phyloP scores from a whole-genome alignment of 257 asterid species.

The Mentha longifolia region DNA sequence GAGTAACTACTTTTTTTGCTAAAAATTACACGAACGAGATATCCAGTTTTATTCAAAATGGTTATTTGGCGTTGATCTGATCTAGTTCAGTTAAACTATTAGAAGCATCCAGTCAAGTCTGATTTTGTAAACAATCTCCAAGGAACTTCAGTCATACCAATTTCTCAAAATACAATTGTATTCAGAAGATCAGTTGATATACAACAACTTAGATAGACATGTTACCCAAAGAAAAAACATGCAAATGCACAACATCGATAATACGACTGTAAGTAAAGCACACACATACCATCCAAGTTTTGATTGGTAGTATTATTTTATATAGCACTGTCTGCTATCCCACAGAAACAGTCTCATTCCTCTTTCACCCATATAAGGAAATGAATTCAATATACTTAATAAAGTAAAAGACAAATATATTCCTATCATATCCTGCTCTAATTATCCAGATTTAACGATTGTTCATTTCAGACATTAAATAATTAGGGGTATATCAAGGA shows the following conservation, averaged over 20 bases:
- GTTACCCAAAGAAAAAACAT: neutral
- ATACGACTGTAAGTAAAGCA: neutral
- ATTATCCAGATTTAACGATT: neutral
- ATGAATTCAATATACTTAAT: neutral
- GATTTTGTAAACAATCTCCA: too few species aligned
- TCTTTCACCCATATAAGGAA: neutral
- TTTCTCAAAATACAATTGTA: too few species aligned
- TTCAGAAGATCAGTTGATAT: neutral
- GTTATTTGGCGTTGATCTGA: too few species aligned
- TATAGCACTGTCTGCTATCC: neutral
- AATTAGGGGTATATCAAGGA: neutral
- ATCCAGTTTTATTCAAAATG: too few species aligned
- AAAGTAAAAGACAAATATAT: neutral
- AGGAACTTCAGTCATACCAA: too few species aligned
- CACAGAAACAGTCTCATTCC: neutral
- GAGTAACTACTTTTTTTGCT: too few species aligned
- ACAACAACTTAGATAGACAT: neutral
- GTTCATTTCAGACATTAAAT: neutral
- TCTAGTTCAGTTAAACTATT: too few species aligned
- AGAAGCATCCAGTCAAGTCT: too few species aligned
- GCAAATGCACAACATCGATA: conserved; percentile 7
- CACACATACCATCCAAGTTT: neutral
- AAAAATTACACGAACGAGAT: too few species aligned
- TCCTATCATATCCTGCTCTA: neutral
- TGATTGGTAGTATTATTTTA: neutral